A percentile compares a stretch with the other conserved stretches of the same genome.
phyloP scores from a whole-genome alignment of 805 yeast species.

The Candida nitratophila region DNA sequence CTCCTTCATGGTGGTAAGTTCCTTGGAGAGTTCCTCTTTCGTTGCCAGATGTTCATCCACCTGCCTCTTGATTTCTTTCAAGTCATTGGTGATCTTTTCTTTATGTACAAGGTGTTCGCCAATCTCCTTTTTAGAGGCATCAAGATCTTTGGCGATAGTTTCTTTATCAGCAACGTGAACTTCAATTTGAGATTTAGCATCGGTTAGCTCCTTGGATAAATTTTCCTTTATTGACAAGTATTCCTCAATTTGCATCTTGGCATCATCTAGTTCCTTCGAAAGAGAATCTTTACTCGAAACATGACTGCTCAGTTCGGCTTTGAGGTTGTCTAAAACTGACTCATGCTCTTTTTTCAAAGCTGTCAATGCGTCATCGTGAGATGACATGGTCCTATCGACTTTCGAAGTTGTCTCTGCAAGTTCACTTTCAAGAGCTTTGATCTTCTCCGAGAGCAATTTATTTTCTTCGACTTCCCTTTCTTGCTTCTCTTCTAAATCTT shows the following conservation, averaged over 20 bases:
- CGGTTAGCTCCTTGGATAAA: not conserved
- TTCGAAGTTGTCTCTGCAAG: slow-evolving; percentile 3
- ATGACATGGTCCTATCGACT: not conserved
- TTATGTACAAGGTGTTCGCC: not conserved
- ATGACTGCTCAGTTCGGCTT: not conserved
- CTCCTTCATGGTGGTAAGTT: not conserved
- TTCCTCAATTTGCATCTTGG: not conserved
- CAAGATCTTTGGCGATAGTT: not conserved
- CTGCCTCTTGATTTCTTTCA: not conserved
- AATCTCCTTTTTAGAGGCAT: not conserved
- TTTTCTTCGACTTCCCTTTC: slow-evolving; percentile 6
- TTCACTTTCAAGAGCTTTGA: slow-evolving; percentile 27
- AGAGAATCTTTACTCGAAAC: not conserved
- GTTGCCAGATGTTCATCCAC: not conserved
- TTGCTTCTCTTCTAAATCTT: slow-evolving; percentile 11
- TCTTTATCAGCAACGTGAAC: not conserved
- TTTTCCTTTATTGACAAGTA: not conserved
- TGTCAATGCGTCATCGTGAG: slow-evolving; percentile 1
- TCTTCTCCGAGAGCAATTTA: slow-evolving; percentile 5
- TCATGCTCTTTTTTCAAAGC: slow-evolving; percentile 1
- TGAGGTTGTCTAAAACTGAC: not conserved
- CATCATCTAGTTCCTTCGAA: not conserved
- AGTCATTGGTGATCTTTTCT: slow-evolving; percentile 3
- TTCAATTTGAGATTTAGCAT: not conserved
- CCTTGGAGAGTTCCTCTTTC: not conserved